Conservation (phyloP, 1,139 yeast genomes). For the Nadsonia commutata region DNA sequence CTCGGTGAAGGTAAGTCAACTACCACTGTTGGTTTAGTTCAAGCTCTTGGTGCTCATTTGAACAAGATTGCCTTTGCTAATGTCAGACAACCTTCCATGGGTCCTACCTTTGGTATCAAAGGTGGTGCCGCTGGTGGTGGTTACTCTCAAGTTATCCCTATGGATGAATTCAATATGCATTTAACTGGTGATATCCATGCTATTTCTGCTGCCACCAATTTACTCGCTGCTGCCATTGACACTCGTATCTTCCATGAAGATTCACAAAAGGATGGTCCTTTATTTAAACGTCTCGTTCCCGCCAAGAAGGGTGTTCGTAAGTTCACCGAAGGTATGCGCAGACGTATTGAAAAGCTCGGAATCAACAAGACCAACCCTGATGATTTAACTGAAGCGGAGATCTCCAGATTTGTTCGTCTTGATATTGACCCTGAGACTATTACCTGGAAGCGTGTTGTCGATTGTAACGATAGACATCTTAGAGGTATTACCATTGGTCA, state of each 20-base stretch:
- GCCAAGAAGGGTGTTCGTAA: slow-evolving; percentile 68
- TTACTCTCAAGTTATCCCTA: slow-evolving; percentile 93
- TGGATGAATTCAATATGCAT: slow-evolving; percentile 98
- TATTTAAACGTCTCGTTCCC: slow-evolving; percentile 85
- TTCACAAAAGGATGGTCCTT: slow-evolving; percentile 77
- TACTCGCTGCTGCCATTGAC: slow-evolving; percentile 94
- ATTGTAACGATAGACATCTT: slow-evolving; percentile 84
- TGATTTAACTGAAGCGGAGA: slow-evolving; percentile 70
- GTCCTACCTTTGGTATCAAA: slow-evolving; percentile 96
- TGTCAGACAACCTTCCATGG: slow-evolving; percentile 97
- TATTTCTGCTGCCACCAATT: slow-evolving; percentile 85
- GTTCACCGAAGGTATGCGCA: slow-evolving; percentile 65
- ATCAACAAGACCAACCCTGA: slow-evolving; percentile 72
- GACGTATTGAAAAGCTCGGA: slow-evolving; percentile 68
- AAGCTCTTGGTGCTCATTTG: slow-evolving; percentile 91
- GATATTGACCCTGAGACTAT: slow-evolving; percentile 89
- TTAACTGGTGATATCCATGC: slow-evolving; percentile 98
- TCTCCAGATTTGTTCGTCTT: slow-evolving; percentile 60
- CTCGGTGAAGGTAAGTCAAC: slow-evolving; percentile 97
- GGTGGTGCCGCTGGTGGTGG: slow-evolving; percentile 99
- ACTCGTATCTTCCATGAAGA: slow-evolving; percentile 95
- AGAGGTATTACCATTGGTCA: slow-evolving; percentile 86
- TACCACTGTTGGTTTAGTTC: slow-evolving; percentile 94
- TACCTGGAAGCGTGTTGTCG: slow-evolving; percentile 95
- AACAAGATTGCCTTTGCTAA: slow-evolving; percentile 82